Evolutionary conservation across 2,329 filamentous ascomycete genomes (phyloP).

Genomic region (Esteya vermicola): DNA sequence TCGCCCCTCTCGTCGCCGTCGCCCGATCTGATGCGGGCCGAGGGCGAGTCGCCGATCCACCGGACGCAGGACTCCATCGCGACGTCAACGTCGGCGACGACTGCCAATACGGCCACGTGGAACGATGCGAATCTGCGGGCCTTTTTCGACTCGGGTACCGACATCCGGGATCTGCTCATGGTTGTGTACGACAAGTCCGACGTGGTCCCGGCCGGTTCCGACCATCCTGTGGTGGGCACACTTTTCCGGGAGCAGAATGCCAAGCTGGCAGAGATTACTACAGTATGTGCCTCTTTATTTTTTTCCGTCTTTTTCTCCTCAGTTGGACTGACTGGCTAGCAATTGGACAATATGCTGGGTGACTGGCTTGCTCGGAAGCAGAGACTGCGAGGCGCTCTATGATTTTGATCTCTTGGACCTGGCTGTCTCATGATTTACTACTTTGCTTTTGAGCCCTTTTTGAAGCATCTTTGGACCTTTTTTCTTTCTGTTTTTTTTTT

Average conservation of each 20-base stretch:
- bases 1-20: slow-evolving; percentile 51
- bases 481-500: not conserved
- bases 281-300: slow-evolving; percentile 30
- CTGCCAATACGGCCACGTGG: slow-evolving; percentile 45
- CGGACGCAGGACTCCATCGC: slow-evolving; percentile 32
- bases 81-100: slow-evolving; percentile 39
- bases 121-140: slow-evolving; percentile 73
- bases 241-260: slow-evolving; percentile 82
- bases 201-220: slow-evolving; percentile 61
- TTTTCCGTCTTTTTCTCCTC: not conserved
- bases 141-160: slow-evolving; percentile 80
- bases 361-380: slow-evolving; percentile 65
- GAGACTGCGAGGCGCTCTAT: slow-evolving; percentile 39
- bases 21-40: slow-evolving; percentile 40
- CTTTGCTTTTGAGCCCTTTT: too few species aligned
- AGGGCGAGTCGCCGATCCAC: slow-evolving; percentile 23
- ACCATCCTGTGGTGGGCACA: slow-evolving; percentile 69
- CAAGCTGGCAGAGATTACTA: slow-evolving; percentile 74
- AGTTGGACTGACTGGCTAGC: slow-evolving; percentile 22
- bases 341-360: slow-evolving; percentile 76
- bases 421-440: not conserved
- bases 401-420: not conserved
- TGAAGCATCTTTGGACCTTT: not conserved
- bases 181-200: slow-evolving; percentile 89
- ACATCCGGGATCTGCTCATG: slow-evolving; percentile 78